Base-by-base conservation (phyloP, 228 moss, liverwort and hornwort species). In the Sphagnum fallax region DNA sequence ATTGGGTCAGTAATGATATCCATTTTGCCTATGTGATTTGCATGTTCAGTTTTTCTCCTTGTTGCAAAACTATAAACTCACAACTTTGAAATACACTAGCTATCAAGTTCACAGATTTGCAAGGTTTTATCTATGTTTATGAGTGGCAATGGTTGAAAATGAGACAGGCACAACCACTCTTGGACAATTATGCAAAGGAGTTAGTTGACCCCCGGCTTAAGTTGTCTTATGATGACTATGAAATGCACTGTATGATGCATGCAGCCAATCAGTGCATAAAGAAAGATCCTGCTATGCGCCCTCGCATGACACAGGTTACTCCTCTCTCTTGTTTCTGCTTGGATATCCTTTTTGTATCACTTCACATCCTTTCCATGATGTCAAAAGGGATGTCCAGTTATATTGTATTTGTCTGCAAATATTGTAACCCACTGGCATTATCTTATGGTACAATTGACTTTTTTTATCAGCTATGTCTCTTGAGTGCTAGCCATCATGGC, bases 191-290 rank as follows among this genome's bases (percentile, higher is more conserved):
- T 50, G 75, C 75, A 53, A 32, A 74, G 67, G 79, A 90, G 48
- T 62, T 93, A 15, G 77, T 90, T 1, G 93, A 93, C 60, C 81
- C 87, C 10, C 87, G 87, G 16, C 80, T 93, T 1, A 70, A 82
- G 47, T 72, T 62, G 0, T 67, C 71, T 5, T 87, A 80, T 74
- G 89, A 90, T 53, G 65, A 73, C 7, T 85, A 89, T 32, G 90
- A 93, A 75, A 75, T 90, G 72, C 81, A 83, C 62, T 80, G 84
- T 74, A 89, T 93, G 93, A 84, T 87, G 80, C 77, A 83, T 5
- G 90, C 90, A 5, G 93, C 93, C 62, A 67, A 84, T 9, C 74
- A 78, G 61, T 93, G 93, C 77, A 90, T 93, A 51, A 79, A 85
- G 62, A 93, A 87, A 65, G 93, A 93, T 13, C 81, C 85, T 14